Evolutionary conservation across 148 eudicot species (phyloP).

Genomic region (Tetragonia tetragonoides): DNA sequence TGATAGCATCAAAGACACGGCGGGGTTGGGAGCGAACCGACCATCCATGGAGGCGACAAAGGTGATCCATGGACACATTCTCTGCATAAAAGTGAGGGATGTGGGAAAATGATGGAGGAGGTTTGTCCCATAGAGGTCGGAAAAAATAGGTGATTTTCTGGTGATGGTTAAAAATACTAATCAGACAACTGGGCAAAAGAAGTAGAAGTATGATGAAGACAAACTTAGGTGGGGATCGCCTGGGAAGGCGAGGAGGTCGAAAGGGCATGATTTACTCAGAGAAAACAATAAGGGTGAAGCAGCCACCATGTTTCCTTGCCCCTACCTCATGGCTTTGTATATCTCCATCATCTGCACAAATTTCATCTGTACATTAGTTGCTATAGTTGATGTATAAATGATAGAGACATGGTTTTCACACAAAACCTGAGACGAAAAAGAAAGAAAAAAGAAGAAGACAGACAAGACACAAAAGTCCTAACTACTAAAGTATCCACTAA

Average conservation of each 20-base stretch:
- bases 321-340: slow-evolving; percentile 12
- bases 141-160: slow-evolving; percentile 72
- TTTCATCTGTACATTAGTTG: slow-evolving; percentile 5
- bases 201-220: slow-evolving; percentile 40
- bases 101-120: slow-evolving; percentile 56
- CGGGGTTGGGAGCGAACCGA: slow-evolving; percentile 66
- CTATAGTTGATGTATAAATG: not conserved
- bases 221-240: slow-evolving; percentile 41
- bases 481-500: not conserved
- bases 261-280: slow-evolving; percentile 47
- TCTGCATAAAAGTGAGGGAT: slow-evolving; percentile 85
- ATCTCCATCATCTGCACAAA: slow-evolving; percentile 31
- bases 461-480: too few relatives aligned
- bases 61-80: slow-evolving; percentile 65
- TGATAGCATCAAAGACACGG: slow-evolving; percentile 69
- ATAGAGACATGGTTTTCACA: not conserved
- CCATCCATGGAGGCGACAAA: slow-evolving; percentile 88
- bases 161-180: slow-evolving; percentile 38
- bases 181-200: slow-evolving; percentile 42
- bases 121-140: slow-evolving; percentile 88
- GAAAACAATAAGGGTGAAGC: slow-evolving; percentile 18
- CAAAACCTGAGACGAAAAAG: not conserved
- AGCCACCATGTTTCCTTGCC: slow-evolving; percentile 17
- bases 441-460: not conserved
- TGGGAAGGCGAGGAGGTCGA: slow-evolving; percentile 40